Percentiles rank a stretch among this genome's conserved stretches.
These are phyloP conservation scores for Saccharomycopsis malanga DNA, from an alignment of 805 yeast genomes.

Conservation along the genomic window DNA sequence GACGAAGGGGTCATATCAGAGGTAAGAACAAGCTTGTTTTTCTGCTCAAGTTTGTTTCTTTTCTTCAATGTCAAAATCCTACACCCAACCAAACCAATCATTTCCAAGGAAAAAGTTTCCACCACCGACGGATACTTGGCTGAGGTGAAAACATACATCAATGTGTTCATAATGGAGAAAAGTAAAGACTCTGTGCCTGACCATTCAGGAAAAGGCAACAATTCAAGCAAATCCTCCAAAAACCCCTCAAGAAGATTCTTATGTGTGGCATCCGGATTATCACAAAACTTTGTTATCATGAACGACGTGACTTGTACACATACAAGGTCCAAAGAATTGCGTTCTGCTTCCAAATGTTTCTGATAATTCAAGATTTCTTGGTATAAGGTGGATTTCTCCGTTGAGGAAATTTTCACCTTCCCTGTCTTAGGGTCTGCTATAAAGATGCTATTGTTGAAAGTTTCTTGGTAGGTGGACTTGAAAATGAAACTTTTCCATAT, in stretches of 20 bases:
- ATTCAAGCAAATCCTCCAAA: conserved; percentile 46
- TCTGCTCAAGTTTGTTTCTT: conserved; percentile 7
- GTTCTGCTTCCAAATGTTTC: conserved; percentile 23
- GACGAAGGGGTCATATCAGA: conserved; percentile 8
- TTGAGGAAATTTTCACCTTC: conserved; percentile 19
- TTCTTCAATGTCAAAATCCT: conserved; percentile 36
- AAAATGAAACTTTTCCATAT: conserved; percentile 12
- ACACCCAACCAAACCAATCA: conserved; percentile 55
- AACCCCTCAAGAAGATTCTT: conserved; percentile 44
- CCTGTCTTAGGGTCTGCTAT: conserved; percentile 20
- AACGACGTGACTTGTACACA: conserved; percentile 19
- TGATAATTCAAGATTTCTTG: conserved; percentile 23
- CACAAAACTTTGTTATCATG: conserved; percentile 28
- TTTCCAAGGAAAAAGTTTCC: conserved; percentile 50
- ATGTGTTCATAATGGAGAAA: conserved; percentile 36
- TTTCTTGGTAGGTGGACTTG: conserved; percentile 14
- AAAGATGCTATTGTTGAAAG: conserved; percentile 12
- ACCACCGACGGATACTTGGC: conserved; percentile 34
- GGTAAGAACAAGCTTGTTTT: conserved; percentile 2
- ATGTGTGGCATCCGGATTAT: conserved; percentile 28
- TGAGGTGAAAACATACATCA: conserved; percentile 34
- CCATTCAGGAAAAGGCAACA: conserved; percentile 54
- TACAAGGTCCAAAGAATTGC: conserved; percentile 22
- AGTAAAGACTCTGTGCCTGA: conserved; percentile 50
- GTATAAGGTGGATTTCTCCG: conserved; percentile 22